These are phyloP conservation scores for Pseudopithomyces chartarum DNA, from an alignment of 2,329 filamentous ascomycete species.

Conservation along the genomic window DNA sequence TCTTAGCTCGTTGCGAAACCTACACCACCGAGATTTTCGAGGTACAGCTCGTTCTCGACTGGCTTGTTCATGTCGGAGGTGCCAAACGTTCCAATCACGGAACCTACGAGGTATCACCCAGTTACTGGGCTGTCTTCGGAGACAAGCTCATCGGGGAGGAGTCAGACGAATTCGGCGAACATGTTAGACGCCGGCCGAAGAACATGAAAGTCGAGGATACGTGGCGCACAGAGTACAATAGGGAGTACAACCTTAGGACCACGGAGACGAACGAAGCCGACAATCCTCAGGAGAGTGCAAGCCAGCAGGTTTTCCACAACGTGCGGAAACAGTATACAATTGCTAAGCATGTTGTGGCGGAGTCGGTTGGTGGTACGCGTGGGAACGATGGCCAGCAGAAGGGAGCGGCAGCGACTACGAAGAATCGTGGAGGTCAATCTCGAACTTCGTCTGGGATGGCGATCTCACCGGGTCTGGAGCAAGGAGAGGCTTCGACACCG, in stretches of 20 bases:
- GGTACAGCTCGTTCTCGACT: conserved; percentile 36
- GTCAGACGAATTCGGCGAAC: conserved; percentile 37
- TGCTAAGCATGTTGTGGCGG: conserved; percentile 13
- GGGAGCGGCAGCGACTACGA: not conserved
- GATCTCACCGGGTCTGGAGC: not conserved
- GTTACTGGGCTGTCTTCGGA: conserved; percentile 41
- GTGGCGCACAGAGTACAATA: conserved; percentile 30
- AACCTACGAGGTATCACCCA: conserved; percentile 26
- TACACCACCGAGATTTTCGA: conserved; percentile 38
- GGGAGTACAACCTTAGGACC: conserved; percentile 20
- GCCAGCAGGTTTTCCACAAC: conserved; percentile 21
- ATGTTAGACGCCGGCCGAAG: conserved; percentile 32
- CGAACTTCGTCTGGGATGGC: too few species aligned
- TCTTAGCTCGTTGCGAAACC: conserved; percentile 50
- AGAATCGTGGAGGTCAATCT: not conserved
- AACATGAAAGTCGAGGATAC: conserved; percentile 22
- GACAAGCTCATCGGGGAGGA: conserved; percentile 32
- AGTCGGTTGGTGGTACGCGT: not conserved
- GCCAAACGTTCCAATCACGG: conserved; percentile 23
- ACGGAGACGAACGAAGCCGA: not conserved
- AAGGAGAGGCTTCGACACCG: not conserved
- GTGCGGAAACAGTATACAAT: conserved; percentile 28
- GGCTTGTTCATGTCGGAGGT: conserved; percentile 34
- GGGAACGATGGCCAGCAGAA: not conserved
- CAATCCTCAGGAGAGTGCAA: not conserved